A percentile compares a stretch with the other conserved stretches of the same genome.
Conservation (phyloP, 1,139 yeast species). For the Sugiyamaella castrensis region DNA sequence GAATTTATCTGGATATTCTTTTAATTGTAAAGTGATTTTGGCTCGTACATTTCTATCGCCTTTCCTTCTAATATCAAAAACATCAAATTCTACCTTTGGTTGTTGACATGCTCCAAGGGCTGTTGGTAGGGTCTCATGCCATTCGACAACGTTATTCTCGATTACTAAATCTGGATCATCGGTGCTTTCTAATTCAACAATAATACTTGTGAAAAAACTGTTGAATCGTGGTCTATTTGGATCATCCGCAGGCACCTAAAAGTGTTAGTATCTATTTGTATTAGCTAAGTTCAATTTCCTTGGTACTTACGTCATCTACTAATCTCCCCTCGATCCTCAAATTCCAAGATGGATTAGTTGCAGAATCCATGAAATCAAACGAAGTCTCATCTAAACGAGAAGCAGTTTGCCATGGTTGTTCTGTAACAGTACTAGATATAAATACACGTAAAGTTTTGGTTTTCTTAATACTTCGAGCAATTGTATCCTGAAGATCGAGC, state of each 20-base stretch:
- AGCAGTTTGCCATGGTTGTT: conserved; percentile 83
- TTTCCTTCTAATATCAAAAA: conserved; percentile 76
- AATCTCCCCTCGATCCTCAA: conserved; percentile 83
- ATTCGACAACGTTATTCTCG: conserved; percentile 50
- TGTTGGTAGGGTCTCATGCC: conserved; percentile 51
- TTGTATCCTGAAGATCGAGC: conserved; percentile 76
- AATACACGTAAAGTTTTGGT: conserved; percentile 69
- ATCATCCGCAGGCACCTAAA: conserved; percentile 29
- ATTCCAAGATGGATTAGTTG: conserved; percentile 62
- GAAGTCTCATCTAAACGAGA: conserved; percentile 39
- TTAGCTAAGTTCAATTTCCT: not conserved
- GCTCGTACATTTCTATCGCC: conserved; percentile 68
- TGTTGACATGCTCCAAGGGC: conserved; percentile 17
- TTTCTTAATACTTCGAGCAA: conserved; percentile 44
- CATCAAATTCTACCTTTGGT: conserved; percentile 64
- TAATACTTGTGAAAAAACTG: conserved; percentile 75
- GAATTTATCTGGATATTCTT: conserved; percentile 64
- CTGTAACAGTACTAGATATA: conserved; percentile 75
- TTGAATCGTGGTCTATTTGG: conserved; percentile 62
- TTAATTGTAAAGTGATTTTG: conserved; percentile 75
- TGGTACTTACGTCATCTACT: conserved; percentile 43
- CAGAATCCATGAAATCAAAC: conserved; percentile 34
- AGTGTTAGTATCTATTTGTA: not conserved
- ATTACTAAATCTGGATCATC: conserved; percentile 40
- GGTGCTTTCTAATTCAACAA: conserved; percentile 61